Percentiles rank a stretch among this genome's conserved stretches.
phyloP scores from a whole-genome alignment of 2,329 filamentous ascomycete genomes.

The Huntiella savannae region DNA sequence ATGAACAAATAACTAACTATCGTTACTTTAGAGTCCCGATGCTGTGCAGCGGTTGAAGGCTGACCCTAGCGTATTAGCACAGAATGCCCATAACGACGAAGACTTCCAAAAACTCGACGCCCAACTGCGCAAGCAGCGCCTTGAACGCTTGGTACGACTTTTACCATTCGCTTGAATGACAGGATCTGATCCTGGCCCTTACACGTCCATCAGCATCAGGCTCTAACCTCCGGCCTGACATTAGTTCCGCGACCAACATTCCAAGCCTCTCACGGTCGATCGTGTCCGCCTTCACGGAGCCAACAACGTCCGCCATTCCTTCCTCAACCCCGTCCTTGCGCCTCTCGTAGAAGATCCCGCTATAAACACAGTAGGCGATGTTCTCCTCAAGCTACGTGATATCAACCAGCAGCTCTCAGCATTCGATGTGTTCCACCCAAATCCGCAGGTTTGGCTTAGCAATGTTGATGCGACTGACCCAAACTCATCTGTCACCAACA shows the following conservation, averaged over 20 bases:
- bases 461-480: constrained; percentile 46
- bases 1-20: not conserved
- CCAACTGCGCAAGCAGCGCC: constrained; percentile 11
- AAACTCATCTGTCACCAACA: constrained; percentile 51
- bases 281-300: constrained; percentile 47
- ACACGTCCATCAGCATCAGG: not conserved
- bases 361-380: constrained; percentile 58
- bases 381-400: constrained; percentile 50
- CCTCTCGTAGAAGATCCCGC: constrained; percentile 48
- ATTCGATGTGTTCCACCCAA: constrained; percentile 75
- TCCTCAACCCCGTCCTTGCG: constrained; percentile 64
- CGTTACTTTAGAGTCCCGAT: not conserved
- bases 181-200: not conserved
- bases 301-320: constrained; percentile 60
- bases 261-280: constrained; percentile 72
- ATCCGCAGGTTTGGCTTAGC: constrained; percentile 67
- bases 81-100: constrained; percentile 9
- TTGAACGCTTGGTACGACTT: constrained; percentile 10
- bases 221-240: no score
- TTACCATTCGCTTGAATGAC: not conserved
- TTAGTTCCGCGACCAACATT: constrained; percentile 63
- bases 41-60: constrained; percentile 8
- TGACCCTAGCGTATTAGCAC: constrained; percentile 10
- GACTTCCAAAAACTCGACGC: constrained; percentile 12
- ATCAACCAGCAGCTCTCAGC: constrained; percentile 51